Evolutionary conservation across 2,329 filamentous ascomycete genomes (phyloP), one percentile per base, ranked within the genome.

Genomic region (Ophiocordyceps camponoti-floridani): DNA sequence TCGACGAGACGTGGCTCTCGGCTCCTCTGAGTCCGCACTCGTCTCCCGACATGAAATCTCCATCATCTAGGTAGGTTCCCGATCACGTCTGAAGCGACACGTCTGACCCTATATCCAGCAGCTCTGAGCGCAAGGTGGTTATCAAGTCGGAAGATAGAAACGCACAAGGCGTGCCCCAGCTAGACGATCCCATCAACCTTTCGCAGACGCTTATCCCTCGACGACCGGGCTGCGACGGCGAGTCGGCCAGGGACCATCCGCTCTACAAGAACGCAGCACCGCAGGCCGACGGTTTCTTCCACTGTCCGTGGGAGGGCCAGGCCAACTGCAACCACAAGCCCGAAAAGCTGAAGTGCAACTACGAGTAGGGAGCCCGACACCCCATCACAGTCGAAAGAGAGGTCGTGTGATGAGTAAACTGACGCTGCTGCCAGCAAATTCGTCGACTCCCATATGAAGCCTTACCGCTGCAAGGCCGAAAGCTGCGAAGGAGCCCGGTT

Each of bases 321-420:
- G 47, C 65, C 30, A 69, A 60, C 57, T 96, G 89, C 75, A 83
- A 76, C 62, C 89, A 95, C 77, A 84, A 84, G 66, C 78, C 88
- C 38, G 91, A 93, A 58, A 91, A 93, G 69, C 83, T 96, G 54
- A 95, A 95, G 76, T 95, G 89, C 79, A 94, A 94, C 67, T 96
- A 95, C 60, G 88, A 95, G 88, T 94, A 81, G 75, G 85, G 43
- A n/a, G 13, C 33, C 33, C n/a, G 4, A 14, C 1, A n/a, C 13
- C 33, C 13, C 16, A 33, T 11, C n/a, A n/a, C n/a, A n/a, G n/a
- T n/a, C n/a, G n/a, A n/a, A n/a, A n/a, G n/a, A 33, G 31, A 5
- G 10, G 33, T n/a, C 14, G 33, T 37, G 13, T 12, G 14, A 30
- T 12, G 45, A 19, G n/a, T 5, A n/a, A 28, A 53, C 58, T 61